Percentiles rank a stretch among this genome's conserved stretches.
phyloP scores from a whole-genome alignment of 305 asterid species.

The Fraxinus xanthoxyloides region DNA sequence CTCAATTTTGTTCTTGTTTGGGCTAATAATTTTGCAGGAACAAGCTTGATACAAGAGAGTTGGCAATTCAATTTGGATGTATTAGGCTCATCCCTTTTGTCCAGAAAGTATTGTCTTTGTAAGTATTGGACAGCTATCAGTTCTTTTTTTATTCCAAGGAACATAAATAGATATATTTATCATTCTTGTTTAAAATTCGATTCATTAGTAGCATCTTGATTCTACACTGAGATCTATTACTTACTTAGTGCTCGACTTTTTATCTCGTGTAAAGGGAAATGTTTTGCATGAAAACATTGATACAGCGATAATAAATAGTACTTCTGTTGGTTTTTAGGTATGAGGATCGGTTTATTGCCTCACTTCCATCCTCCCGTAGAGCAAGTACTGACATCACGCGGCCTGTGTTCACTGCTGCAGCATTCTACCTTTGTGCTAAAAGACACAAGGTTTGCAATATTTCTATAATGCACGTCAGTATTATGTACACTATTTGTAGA shows the following conservation, averaged over 20 bases:
- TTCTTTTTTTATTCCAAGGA: background rate
- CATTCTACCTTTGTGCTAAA: constrained; percentile 79
- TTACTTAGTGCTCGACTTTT: background rate
- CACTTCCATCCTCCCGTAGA: constrained; percentile 78
- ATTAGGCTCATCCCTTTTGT: constrained; percentile 79
- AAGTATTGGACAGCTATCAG: constrained; percentile 26
- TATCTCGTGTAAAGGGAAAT: background rate
- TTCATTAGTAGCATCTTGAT: background rate
- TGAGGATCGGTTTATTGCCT: constrained; percentile 73
- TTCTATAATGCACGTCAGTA: constrained; percentile 8
- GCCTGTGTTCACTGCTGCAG: constrained; percentile 81
- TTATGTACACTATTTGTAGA: background rate
- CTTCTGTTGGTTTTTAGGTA: constrained; percentile 43
- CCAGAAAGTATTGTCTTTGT: constrained; percentile 65
- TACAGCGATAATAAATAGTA: background rate
- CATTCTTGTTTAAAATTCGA: background rate
- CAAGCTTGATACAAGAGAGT: constrained; percentile 74
- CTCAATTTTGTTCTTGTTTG: background rate
- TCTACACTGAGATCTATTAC: background rate
- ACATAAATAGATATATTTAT: background rate
- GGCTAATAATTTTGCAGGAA: constrained; percentile 43
- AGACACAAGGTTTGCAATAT: constrained; percentile 60
- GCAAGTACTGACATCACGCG: constrained; percentile 72
- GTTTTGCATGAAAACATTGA: background rate
- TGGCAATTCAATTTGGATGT: constrained; percentile 93